Base-by-base conservation (phyloP, 495 filamentous ascomycete species). In the Pseudoneurospora amorphoporcata region DNA sequence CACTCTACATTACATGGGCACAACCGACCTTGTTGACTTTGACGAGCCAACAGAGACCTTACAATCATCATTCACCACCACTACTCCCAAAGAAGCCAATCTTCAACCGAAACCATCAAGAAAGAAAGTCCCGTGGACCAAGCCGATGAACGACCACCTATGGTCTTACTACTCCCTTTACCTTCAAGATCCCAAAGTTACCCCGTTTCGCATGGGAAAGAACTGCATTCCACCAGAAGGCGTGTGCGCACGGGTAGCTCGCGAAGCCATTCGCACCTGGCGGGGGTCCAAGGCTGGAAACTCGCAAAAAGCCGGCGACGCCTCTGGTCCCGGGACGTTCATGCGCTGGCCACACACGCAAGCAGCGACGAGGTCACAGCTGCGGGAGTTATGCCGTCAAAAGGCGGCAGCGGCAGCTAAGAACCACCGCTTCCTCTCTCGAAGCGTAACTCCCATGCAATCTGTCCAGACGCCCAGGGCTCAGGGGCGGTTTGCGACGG, bases 91-190 rank as follows among this genome's bases (percentile, higher is more conserved):
- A 14, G 40, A 58, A 35, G 39, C 70, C 17, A 72, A 68, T 37
- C 17, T 70, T 40, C 74, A 80, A 41, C 75, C 58, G 6, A 82
- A 81, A 68, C 70, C 74, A 65, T 1, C 47, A 14, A 58, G 53
- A 53, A 80, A 83, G 71, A 86, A 82, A 74, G 84, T 83, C 8
- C 84, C 84, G 2, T 99, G 94, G 94, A 96, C 92, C 3, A 87
- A 90, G 65, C 91, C 93, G 23, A 96, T 97, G 93, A 94, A 94
- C 81, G 89, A 90, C 42, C 95, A 99, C 78, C 81, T 99, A 39
- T 98, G 96, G 96, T 89, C 92, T 41, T 94, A 92, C 3, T 98
- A 97, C 78, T 84, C 92, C 75, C 79, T 92, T 10, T 99, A 97
- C 77, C 84, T 98, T 12, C 91, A 94, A 75, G 94, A 98, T 79